Evolutionary conservation across 2,329 filamentous ascomycete species (phyloP), one percentile per base, ranked within the genome.

Genomic region (Fusarium papillatum): DNA sequence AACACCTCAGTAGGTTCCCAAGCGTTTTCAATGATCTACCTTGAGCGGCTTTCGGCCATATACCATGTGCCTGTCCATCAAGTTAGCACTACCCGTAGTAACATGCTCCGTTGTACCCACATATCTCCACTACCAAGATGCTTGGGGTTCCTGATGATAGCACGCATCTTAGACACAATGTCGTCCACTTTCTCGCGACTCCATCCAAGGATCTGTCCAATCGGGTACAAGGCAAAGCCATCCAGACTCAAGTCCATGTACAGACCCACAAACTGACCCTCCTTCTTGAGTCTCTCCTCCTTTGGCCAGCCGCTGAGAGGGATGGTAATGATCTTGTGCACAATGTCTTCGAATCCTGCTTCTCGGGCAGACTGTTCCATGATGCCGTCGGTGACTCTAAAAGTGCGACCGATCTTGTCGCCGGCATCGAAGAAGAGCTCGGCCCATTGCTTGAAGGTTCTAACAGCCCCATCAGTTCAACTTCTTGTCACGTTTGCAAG

Each of bases 391-490:
- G 70, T 71, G 55, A 73, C 31, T 4, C 59, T 48, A 38, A 76
- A 76, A 6, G 74, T 75, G 4, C 74, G 70, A 0, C 73, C 70
- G 14, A 75, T 34, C 14, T 70, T 71, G 2, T 76, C 68, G 0
- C 73, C 72, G 6, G 72, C 74, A 19, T 75, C 73, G 24, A 67
- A 75, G 7, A 76, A 76, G 4, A 76, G 68, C 24, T 73, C 65
- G 7, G 72, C 73, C 74, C 72, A 76, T 41, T 75, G 72, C 34
- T 64, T 55, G 13, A 75, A 71, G 3, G 64, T 76, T 5, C 74
- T 74, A 14, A 14, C 4, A 3, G 1, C 10, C 11, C 5, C 34
- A 14, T 36, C 5, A 36, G 34, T 14, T 1, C 34, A 5, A 7
- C 34, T 14, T 14, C 5, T 7, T 1, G 34, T 36, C 34, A 36